These are phyloP conservation scores for Cordyceps sp. DNA, from an alignment of 2,329 filamentous ascomycete species.

Conservation along the genomic window DNA sequence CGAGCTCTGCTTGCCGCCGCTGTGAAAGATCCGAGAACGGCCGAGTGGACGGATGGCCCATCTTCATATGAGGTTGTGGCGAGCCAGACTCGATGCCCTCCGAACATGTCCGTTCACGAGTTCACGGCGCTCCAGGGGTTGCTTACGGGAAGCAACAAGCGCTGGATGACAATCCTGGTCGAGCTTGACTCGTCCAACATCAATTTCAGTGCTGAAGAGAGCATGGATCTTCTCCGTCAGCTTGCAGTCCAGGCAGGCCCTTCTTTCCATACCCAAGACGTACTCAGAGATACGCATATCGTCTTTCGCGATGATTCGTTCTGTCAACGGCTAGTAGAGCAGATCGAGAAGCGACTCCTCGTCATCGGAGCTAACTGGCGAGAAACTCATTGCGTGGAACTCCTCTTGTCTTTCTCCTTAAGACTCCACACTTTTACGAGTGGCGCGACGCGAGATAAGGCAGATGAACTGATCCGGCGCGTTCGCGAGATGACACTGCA, in stretches of 20 bases:
- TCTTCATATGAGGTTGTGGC: slow-evolving; percentile 35
- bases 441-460: slow-evolving; percentile 2
- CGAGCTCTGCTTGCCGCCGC: neutral
- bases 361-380: slow-evolving; percentile 38
- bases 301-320: slow-evolving; percentile 33
- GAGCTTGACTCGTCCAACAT: slow-evolving; percentile 36
- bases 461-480: slow-evolving; percentile 17
- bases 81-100: slow-evolving; percentile 29
- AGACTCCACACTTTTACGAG: slow-evolving; percentile 13
- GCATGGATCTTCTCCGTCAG: slow-evolving; percentile 29
- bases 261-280: slow-evolving; percentile 6
- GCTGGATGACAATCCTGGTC: slow-evolving; percentile 31
- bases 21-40: neutral
- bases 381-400: slow-evolving; percentile 40
- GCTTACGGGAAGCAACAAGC: slow-evolving; percentile 23
- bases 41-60: neutral
- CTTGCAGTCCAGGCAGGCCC: slow-evolving; percentile 41
- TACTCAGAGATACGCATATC: slow-evolving; percentile 27
- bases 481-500: slow-evolving; percentile 23
- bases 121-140: slow-evolving; percentile 33
- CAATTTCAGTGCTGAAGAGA: slow-evolving; percentile 40
- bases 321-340: slow-evolving; percentile 26
- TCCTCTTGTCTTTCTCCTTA: slow-evolving; percentile 32
- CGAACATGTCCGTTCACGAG: slow-evolving; percentile 29
- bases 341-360: slow-evolving; percentile 25